Evolutionary conservation across 2,329 filamentous ascomycete genomes (phyloP).

Genomic region (Paecilomyces sp.): DNA sequence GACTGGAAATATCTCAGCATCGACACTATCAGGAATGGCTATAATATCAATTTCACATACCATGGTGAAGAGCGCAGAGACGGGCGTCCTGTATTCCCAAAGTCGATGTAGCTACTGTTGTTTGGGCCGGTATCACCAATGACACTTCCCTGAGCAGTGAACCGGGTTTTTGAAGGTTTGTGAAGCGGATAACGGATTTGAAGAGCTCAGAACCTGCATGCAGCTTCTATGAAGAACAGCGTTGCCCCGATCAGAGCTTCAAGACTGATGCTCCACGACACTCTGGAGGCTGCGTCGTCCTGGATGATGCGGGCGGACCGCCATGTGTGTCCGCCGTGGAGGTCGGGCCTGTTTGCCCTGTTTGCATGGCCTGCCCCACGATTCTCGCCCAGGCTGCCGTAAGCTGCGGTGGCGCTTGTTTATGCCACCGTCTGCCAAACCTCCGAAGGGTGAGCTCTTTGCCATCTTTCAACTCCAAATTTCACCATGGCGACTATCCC

Average conservation of each 20-base stretch:
- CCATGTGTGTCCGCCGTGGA: background rate
- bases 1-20: slow-evolving; percentile 48
- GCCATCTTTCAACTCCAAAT: background rate
- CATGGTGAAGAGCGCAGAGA: background rate
- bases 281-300: background rate
- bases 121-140: background rate
- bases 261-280: background rate
- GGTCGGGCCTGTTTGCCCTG: slow-evolving; percentile 18
- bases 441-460: background rate
- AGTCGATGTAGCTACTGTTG: background rate
- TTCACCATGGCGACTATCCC: slow-evolving; percentile 49
- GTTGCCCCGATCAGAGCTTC: background rate
- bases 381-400: slow-evolving; percentile 1
- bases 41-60: background rate
- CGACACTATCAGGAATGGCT: background rate
- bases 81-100: background rate
- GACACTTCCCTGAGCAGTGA: background rate
- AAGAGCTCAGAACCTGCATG: background rate
- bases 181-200: background rate
- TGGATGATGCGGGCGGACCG: background rate
- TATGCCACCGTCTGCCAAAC: slow-evolving; percentile 1
- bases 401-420: slow-evolving; percentile 5
- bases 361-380: slow-evolving; percentile 20
- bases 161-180: background rate
- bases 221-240: background rate